Evolutionary conservation across 441 rosid species (phyloP).

Genomic region (Adansonia madagascariensis): DNA sequence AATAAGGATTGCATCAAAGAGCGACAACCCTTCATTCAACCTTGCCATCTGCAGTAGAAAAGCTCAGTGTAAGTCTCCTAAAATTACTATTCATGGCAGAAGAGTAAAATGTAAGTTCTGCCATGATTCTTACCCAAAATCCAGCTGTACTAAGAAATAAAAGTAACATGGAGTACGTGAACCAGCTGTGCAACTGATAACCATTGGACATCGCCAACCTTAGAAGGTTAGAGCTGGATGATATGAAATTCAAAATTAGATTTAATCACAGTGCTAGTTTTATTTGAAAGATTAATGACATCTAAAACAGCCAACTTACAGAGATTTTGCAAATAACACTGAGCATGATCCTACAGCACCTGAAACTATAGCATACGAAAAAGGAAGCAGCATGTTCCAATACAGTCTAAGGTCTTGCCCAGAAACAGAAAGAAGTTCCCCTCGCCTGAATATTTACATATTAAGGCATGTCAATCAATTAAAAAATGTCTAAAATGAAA

Average conservation of each 20-base stretch:
- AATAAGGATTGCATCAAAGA: slow-evolving; percentile 92
- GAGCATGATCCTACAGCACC: slow-evolving; percentile 98
- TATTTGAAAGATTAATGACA: slow-evolving; percentile 16
- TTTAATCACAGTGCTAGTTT: slow-evolving; percentile 5
- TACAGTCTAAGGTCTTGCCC: slow-evolving; percentile 79
- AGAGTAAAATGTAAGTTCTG: neutral
- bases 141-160: slow-evolving; percentile 96
- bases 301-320: slow-evolving; percentile 56
- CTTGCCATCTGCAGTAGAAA: slow-evolving; percentile 79
- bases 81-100: slow-evolving; percentile 25
- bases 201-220: slow-evolving; percentile 89
- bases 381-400: slow-evolving; percentile 90
- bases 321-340: slow-evolving; percentile 95
- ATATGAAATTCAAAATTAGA: slow-evolving; percentile 27
- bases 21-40: slow-evolving; percentile 89
- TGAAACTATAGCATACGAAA: slow-evolving; percentile 93
- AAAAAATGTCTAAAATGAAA: slow-evolving; percentile 7
- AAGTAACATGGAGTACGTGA: slow-evolving; percentile 92
- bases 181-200: slow-evolving; percentile 92
- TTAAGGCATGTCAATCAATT: slow-evolving; percentile 23
- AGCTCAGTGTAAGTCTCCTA: slow-evolving; percentile 18
- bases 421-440: slow-evolving; percentile 66
- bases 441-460: slow-evolving; percentile 62
- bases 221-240: slow-evolving; percentile 74
- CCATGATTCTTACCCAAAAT: slow-evolving; percentile 71